Evolutionary conservation across 2,329 filamentous ascomycete species (phyloP), one percentile per base, ranked within the genome.

Genomic region (Sphaerostilbella broomeana): DNA sequence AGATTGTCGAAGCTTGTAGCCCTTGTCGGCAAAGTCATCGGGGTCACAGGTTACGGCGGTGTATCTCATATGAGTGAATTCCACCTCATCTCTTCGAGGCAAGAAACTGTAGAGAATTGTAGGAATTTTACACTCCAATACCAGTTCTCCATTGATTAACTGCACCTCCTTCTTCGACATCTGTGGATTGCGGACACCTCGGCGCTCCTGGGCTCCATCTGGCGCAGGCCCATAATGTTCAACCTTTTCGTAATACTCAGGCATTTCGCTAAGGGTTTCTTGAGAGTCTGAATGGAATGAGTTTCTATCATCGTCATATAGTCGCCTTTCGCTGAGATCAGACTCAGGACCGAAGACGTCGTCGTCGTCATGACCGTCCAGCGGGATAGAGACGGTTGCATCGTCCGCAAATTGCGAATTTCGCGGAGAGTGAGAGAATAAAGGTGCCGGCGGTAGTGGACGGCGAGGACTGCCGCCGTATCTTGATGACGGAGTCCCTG

Each of bases 21-120:
- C 90, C 46, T 82, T 78, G 6, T 81, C 74, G 3, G 88, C 84
- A 54, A 94, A 97, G 58, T 97, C 88, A 60, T 95, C 89, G 0
- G 89, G 94, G 57, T 95, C 89, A 62, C 88, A 97, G 2, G 92
- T 98, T n/a, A 95, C 92, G 8, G 92, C 92, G 0, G 90, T 95
- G 61, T 98, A 98, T 38, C 92, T 82, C 90, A 97, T 97, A 58
- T 97, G 89, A 0, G 92, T 98, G 61, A 98, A 98, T 58, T 98
- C 92, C 47, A 90, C 74, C 60, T 95, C 90, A 57, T 95, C 88
- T 44, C 90, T 79, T 12, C 90, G 79, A 0, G 94, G 94, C 46
- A 98, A 68, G 65, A 98, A 98, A 59, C 88, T 95, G 74, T 97
- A 94, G 27, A 98, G 72, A 51, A 97, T 98, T 1, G 92, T 98